Percentiles rank a stretch among this genome's conserved stretches.
These are phyloP conservation scores for Aspergillus affinis DNA, from an alignment of 495 filamentous ascomycete species.

Conservation along the genomic window DNA sequence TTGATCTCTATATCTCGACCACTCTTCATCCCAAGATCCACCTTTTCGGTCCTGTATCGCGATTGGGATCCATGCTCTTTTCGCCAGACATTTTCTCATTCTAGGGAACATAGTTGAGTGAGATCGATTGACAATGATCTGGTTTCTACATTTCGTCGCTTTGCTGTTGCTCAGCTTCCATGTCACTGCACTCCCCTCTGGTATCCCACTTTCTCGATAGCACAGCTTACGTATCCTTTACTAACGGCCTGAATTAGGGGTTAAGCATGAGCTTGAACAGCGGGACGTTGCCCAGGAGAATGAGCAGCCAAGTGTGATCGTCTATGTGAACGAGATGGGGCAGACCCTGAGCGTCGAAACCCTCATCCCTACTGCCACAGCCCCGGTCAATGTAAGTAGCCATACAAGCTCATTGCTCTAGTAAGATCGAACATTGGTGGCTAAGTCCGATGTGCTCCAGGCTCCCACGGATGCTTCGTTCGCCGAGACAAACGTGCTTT, in stretches of 20 bases:
- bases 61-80: background rate
- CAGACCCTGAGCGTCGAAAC: background rate
- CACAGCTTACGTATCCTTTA: background rate
- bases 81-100: background rate
- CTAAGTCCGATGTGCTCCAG: background rate
- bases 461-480: constrained; percentile 7
- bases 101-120: background rate
- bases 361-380: background rate
- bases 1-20: background rate
- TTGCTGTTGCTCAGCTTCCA: constrained; percentile 15
- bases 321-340: background rate
- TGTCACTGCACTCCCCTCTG: constrained; percentile 14
- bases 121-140: constrained; percentile 15
- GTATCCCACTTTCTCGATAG: constrained; percentile 9
- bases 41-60: background rate
- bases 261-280: background rate
- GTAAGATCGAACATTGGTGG: background rate
- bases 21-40: background rate
- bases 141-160: constrained; percentile 7
- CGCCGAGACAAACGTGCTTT: constrained; percentile 7
- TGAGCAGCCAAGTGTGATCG: background rate
- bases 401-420: background rate
- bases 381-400: background rate
- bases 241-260: background rate
- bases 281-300: background rate